Base-by-base conservation (phyloP, 495 filamentous ascomycete species). In the Neurospora sp. region DNA sequence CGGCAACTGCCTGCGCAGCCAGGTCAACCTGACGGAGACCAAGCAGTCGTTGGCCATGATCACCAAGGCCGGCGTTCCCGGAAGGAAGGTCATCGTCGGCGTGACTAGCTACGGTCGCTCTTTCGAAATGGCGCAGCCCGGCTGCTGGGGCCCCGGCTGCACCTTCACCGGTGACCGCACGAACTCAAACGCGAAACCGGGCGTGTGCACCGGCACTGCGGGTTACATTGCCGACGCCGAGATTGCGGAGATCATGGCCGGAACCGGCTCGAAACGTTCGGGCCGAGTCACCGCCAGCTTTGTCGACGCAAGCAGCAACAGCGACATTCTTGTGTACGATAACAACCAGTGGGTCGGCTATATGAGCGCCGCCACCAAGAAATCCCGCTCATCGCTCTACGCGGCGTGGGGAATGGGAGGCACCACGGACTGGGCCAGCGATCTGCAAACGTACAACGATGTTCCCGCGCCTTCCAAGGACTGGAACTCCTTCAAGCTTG, bases 1-100 rank as follows among this genome's bases (percentile, higher is more conserved):
- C 0, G 82, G 85, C 18, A 82, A 81, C 72, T 85, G 83, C 73
- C 80, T 85, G 1, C 78, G 82, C 27, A 80, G 77, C 10, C 84
- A 86, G 69, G 81, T 85, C 41, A 86, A 86, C 71, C 20, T 74
- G 40, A 84, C 85, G 4, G 85, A 87, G 75, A 86, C 83, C 3
- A 41, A 72, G 31, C 35, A 78, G 14, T 77, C 81, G 1, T 75
- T 86, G 1, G 69, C 79, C 23, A 85, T 87, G 83, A 79, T 86
- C 39, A 87, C 85, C 42, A 87, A 87, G 74, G 84, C 84, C 3
- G 84, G 85, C 20, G 82, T 86, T 7, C 81, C 81, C 0, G 54
- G 78, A 0, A 79, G 75, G 42, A 86, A 82, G 72, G 69, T 86
- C 18, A 42, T 82, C 3, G 81, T 84, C 9, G 82, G 85, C 4